Base-by-base conservation (phyloP, 257 asterid species). In the Lantana camara region DNA sequence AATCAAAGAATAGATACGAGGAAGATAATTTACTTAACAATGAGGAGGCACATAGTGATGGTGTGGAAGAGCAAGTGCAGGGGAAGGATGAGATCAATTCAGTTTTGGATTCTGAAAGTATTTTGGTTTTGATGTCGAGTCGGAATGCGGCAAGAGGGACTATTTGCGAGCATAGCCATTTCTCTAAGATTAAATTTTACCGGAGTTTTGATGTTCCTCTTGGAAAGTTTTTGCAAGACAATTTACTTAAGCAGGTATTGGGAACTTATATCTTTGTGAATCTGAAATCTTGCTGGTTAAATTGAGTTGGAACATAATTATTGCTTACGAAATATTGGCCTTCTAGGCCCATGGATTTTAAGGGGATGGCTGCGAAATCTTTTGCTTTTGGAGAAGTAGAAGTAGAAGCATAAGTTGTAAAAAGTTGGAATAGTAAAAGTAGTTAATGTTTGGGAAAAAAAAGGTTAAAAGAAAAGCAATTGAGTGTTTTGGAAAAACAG, bases 101-200 rank as follows among this genome's bases (percentile, higher is more conserved):
- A 20, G 86, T 90, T 29, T 78, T 90, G 73, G 95, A 93, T 70
- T 80, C 97, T 14, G 95, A 89, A 80, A 90, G 97, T 64, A 93
- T 93, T 66, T 80, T 90, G 84, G 94, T 93, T 70, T 69, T 88
- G 82, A 77, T 82, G 90, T 93, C 98, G n/a, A 83, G 84, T 66
- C 83, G 91, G 32, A 90, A 93, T 81, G 84, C 87, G 67, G 57
- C 76, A 64, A 79, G 60, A 49, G 97, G 97, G 63, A 83, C 74
- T 57, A 81, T 89, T 66, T 93, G 98, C 62, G 96, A 84, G 70
- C 90, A 83, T 62, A 80, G 90, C 17, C 96, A 82, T 71, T 87
- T 93, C 78, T 87, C 97, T 70, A 93, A 83, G 64, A 89, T 93
- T 35, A 93, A 87, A 86, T 93, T 93, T 63, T 93, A 93, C 74